Percentiles rank a stretch among this genome's conserved stretches.
Conservation (phyloP, 768 basidiomycete species). For the Thelephora ganbajun region DNA sequence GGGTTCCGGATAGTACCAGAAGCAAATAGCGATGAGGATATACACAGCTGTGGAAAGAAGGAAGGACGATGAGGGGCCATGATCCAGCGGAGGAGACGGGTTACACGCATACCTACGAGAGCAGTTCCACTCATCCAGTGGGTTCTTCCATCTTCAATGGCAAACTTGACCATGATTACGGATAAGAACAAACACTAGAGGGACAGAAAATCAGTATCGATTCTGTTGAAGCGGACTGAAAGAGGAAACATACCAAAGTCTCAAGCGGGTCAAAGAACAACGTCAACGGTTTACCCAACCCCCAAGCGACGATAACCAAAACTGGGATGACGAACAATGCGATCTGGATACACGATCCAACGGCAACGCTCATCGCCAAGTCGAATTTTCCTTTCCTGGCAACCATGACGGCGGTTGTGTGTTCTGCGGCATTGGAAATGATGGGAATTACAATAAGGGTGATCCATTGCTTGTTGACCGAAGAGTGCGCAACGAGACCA, state of each 20-base stretch:
- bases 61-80: not conserved
- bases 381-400: constrained; percentile 8
- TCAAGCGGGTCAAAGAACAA: constrained; percentile 8
- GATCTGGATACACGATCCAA: constrained; percentile 8
- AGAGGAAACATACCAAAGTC: constrained; percentile 5
- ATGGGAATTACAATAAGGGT: constrained; percentile 28
- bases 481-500: constrained; percentile 24
- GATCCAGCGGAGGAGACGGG: not conserved
- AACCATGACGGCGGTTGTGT: constrained; percentile 6
- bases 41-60: constrained; percentile 1
- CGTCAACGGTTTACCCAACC: constrained; percentile 6
- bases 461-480: constrained; percentile 29
- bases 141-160: constrained; percentile 5
- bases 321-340: constrained; percentile 8
- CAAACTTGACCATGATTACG: constrained; percentile 6
- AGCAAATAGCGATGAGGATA: constrained; percentile 6
- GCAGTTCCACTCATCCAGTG: constrained; percentile 7
- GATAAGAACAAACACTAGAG: constrained; percentile 7
- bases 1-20: constrained; percentile 6
- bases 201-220: not conserved
- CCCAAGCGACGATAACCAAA: constrained; percentile 7
- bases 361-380: constrained; percentile 5
- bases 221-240: not conserved
- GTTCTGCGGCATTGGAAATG: constrained; percentile 8
- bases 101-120: constrained; percentile 1